These are phyloP conservation scores for Wickerhamomyces subpelliculosus DNA, from an alignment of 805 yeast species.

Conservation along the genomic window DNA sequence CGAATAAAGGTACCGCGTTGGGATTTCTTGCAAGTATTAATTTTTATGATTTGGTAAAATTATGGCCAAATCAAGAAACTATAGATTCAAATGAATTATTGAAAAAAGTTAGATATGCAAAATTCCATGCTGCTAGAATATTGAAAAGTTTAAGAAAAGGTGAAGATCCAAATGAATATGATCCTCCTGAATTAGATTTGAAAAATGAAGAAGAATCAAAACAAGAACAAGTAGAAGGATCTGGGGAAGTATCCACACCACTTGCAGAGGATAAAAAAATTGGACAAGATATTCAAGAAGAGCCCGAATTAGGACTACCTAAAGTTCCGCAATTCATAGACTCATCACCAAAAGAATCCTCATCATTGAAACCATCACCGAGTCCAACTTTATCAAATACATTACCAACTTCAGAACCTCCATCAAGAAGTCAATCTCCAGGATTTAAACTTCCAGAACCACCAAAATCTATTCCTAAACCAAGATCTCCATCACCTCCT, in stretches of 20 bases:
- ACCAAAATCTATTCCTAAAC: conserved; percentile 3
- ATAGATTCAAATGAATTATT: conserved; percentile 20
- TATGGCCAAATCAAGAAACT: conserved; percentile 30
- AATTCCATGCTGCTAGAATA: conserved; percentile 55
- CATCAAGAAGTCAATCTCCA: conserved; percentile 1
- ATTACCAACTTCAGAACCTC: not conserved
- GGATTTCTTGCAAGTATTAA: conserved; percentile 48
- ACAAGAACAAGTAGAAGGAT: conserved; percentile 6
- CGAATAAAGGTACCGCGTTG: conserved; percentile 39
- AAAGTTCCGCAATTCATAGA: conserved; percentile 10
- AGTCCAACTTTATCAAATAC: conserved; percentile 5
- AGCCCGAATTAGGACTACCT: conserved; percentile 8
- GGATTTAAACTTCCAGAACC: conserved; percentile 8
- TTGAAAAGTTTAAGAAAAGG: conserved; percentile 40
- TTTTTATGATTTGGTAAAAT: conserved; percentile 42
- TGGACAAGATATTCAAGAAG: conserved; percentile 4
- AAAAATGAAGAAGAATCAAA: conserved; percentile 1
- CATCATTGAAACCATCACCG: not conserved
- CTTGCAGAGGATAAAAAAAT: not conserved
- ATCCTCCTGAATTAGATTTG: conserved; percentile 26
- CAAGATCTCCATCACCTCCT: not conserved
- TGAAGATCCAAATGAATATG: conserved; percentile 52
- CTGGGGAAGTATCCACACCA: conserved; percentile 4
- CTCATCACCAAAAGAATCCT: not conserved
- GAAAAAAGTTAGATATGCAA: conserved; percentile 49